These are phyloP conservation scores for Psilocybe cyanescens DNA, from an alignment of 768 basidiomycete genomes.

Conservation along the genomic window DNA sequence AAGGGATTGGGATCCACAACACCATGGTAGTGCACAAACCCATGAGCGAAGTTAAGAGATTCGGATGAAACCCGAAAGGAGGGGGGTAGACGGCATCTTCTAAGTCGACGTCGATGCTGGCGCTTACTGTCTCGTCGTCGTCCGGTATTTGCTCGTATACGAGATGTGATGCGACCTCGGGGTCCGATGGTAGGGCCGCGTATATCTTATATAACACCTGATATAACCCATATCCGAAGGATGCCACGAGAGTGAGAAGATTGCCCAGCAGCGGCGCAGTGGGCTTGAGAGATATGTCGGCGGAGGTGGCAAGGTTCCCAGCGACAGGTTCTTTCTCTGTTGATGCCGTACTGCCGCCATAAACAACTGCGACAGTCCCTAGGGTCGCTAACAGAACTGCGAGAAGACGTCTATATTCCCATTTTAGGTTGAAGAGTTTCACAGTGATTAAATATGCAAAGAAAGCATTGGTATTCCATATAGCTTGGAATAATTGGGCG, in stretches of 20 bases:
- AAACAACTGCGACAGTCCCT: slow-evolving; percentile 82
- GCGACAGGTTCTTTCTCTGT: slow-evolving; percentile 13
- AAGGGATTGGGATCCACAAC: slow-evolving; percentile 79
- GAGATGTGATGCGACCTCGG: slow-evolving; percentile 46
- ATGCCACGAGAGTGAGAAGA: slow-evolving; percentile 70
- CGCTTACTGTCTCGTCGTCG: slow-evolving; percentile 32
- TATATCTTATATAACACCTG: slow-evolving; percentile 88
- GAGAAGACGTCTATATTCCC: slow-evolving; percentile 65
- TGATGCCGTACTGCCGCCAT: slow-evolving; percentile 60
- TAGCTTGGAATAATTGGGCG: slow-evolving; percentile 37
- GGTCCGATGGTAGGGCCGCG: slow-evolving; percentile 69
- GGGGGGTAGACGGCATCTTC: slow-evolving; percentile 53
- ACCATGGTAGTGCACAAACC: slow-evolving; percentile 75
- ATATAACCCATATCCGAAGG: slow-evolving; percentile 74
- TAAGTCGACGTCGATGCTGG: slow-evolving; percentile 14
- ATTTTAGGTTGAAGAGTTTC: slow-evolving; percentile 61
- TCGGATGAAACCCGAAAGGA: slow-evolving; percentile 86
- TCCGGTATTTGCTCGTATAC: slow-evolving; percentile 50
- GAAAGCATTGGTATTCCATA: slow-evolving; percentile 92
- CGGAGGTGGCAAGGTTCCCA: slow-evolving; percentile 14
- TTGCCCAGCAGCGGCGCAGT: slow-evolving; percentile 73
- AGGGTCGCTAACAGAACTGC: slow-evolving; percentile 82
- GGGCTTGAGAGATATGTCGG: slow-evolving; percentile 30
- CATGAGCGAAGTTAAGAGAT: slow-evolving; percentile 79
- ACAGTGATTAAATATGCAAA: slow-evolving; percentile 91